Percentiles rank a stretch among this genome's conserved stretches.
phyloP scores from a whole-genome alignment of 1,284 basidiomycete genomes.

The Phylloporus sp. region DNA sequence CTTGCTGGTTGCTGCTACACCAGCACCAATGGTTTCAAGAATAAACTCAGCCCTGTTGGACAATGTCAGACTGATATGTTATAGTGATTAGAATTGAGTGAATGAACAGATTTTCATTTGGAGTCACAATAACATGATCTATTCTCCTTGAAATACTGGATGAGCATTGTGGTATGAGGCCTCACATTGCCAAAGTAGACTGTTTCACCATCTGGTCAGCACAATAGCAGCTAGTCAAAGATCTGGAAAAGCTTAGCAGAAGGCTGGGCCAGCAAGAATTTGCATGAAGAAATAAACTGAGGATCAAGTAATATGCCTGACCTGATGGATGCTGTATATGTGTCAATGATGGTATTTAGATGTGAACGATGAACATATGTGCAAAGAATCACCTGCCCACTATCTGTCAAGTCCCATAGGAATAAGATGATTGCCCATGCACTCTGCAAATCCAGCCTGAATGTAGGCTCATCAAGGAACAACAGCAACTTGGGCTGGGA shows the following conservation, averaged over 20 bases:
- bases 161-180: constrained; percentile 53
- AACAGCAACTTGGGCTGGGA: constrained; percentile 68
- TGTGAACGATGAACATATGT: constrained; percentile 52
- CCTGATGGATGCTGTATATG: constrained; percentile 29
- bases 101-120: constrained; percentile 47
- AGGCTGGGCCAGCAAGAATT: constrained; percentile 53
- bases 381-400: constrained; percentile 76
- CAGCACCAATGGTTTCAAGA: constrained; percentile 72
- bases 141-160: constrained; percentile 71
- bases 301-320: neutral
- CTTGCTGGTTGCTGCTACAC: constrained; percentile 50
- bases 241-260: constrained; percentile 70
- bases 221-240: constrained; percentile 65
- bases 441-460: constrained; percentile 87
- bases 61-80: neutral
- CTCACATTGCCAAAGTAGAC: constrained; percentile 83
- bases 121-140: constrained; percentile 52
- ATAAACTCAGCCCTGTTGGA: constrained; percentile 66
- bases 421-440: constrained; percentile 88
- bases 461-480: constrained; percentile 85
- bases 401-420: constrained; percentile 79
- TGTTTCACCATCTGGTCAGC: constrained; percentile 74
- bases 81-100: neutral
- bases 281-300: neutral
- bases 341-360: neutral